Conservation (phyloP, 2,329 filamentous ascomycete genomes). For the Aspergillus spinulosporus region DNA sequence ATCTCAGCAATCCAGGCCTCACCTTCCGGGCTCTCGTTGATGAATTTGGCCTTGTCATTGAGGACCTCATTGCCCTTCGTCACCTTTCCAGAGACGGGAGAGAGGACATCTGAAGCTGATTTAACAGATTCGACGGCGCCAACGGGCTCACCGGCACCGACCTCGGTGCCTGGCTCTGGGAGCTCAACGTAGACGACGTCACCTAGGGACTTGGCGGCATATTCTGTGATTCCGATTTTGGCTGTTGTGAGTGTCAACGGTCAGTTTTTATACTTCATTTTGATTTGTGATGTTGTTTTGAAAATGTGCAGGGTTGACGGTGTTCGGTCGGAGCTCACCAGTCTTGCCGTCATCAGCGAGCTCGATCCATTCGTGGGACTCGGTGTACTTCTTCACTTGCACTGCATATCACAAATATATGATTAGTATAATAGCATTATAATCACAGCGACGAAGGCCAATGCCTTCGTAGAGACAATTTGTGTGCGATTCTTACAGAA, state of each 20-base stretch:
- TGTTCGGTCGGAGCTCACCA: conserved; percentile 47
- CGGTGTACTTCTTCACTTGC: conserved; percentile 77
- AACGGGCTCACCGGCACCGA: conserved; percentile 76
- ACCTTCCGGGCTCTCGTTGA: conserved; percentile 88
- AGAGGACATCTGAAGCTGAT: conserved; percentile 95
- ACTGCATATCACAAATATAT: conserved; percentile 32
- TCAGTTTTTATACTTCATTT: background rate
- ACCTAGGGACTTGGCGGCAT: conserved; percentile 87
- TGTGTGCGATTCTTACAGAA: conserved; percentile 33
- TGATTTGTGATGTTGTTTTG: background rate
- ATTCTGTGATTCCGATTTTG: conserved; percentile 80
- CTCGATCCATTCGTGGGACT: conserved; percentile 98
- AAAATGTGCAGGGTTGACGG: too few relatives aligned
- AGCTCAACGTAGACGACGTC: conserved; percentile 98
- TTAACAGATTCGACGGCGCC: conserved; percentile 98
- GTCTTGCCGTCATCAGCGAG: conserved; percentile 77
- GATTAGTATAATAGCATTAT: conserved; percentile 24
- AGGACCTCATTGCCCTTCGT: conserved; percentile 71
- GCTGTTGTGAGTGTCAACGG: conserved; percentile 40
- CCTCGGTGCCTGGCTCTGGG: conserved; percentile 67
- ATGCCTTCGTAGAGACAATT: conserved; percentile 10
- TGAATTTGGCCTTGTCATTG: conserved; percentile 79
- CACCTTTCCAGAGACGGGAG: conserved; percentile 77
- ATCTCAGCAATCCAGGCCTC: conserved; percentile 95
- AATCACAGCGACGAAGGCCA: conserved; percentile 1